Evolutionary conservation across 2,329 filamentous ascomycete genomes (phyloP).

Genomic region (Ophiocordyceps unilateralis): DNA sequence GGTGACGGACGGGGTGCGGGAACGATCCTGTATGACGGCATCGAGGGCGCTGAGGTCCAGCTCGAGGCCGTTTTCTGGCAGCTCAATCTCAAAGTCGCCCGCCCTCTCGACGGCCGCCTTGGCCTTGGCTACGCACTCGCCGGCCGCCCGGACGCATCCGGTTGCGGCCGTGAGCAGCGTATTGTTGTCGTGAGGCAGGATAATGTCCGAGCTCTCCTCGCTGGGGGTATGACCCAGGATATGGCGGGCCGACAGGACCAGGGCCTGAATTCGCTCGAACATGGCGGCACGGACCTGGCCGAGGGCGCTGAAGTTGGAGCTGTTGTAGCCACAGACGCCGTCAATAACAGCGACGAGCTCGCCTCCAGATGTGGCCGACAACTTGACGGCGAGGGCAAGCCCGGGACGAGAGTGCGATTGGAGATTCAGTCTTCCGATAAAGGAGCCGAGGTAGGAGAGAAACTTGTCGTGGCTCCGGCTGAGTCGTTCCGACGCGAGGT

Average conservation of each 20-base stretch:
- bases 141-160: constrained; percentile 73
- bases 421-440: constrained; percentile 76
- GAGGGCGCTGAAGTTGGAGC: constrained; percentile 47
- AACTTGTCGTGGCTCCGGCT: constrained; percentile 72
- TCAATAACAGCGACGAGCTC: constrained; percentile 67
- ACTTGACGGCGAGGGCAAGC: constrained; percentile 63
- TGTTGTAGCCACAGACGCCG: constrained; percentile 63
- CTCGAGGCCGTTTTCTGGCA: constrained; percentile 37
- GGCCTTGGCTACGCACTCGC: constrained; percentile 78
- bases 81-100: constrained; percentile 79
- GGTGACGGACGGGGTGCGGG: constrained; percentile 14
- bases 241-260: constrained; percentile 67
- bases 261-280: constrained; percentile 61
- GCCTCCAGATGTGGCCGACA: constrained; percentile 67
- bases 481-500: constrained; percentile 70
- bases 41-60: constrained; percentile 38
- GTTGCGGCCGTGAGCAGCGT: constrained; percentile 65
- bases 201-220: constrained; percentile 52
- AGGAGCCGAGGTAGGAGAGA: constrained; percentile 77
- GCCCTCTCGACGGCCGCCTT: constrained; percentile 74
- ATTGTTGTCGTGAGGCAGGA: constrained; percentile 64
- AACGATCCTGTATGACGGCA: constrained; percentile 16
- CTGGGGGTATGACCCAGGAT: constrained; percentile 53
- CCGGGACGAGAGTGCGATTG: constrained; percentile 84
- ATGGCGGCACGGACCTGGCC: constrained; percentile 55